A percentile compares a stretch with the other conserved stretches of the same genome.
Evolutionary conservation across 2,329 filamentous ascomycete species (phyloP).

Genomic region (Aspergillus pseudoterreus): DNA sequence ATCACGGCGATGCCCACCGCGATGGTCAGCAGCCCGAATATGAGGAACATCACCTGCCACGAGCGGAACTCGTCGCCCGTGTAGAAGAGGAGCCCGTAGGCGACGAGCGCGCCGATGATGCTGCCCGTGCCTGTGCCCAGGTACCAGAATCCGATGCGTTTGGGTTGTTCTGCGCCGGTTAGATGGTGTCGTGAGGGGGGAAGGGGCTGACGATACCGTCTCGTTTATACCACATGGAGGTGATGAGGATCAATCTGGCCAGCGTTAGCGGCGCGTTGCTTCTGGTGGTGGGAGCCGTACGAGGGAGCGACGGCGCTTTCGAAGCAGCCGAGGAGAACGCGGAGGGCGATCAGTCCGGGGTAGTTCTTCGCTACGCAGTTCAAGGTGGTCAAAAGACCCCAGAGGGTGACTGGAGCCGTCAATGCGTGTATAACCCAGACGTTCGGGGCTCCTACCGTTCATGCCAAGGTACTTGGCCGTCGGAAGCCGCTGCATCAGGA

Average conservation of each 20-base stretch:
- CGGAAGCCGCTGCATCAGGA: slow-evolving; percentile 52
- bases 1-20: slow-evolving; percentile 35
- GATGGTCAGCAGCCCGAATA: slow-evolving; percentile 44
- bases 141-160: slow-evolving; percentile 60
- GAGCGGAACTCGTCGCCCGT: slow-evolving; percentile 35
- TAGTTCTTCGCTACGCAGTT: slow-evolving; percentile 52
- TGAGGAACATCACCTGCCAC: slow-evolving; percentile 51
- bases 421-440: slow-evolving; percentile 11
- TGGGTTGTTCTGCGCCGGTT: slow-evolving; percentile 50
- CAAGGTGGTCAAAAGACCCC: slow-evolving; percentile 47
- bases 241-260: slow-evolving; percentile 49
- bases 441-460: slow-evolving; percentile 31
- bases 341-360: slow-evolving; percentile 46
- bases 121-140: slow-evolving; percentile 53
- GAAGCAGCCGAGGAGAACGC: slow-evolving; percentile 52
- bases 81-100: slow-evolving; percentile 54
- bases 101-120: slow-evolving; percentile 53
- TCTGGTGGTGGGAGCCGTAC: slow-evolving; percentile 8
- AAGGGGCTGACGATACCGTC: slow-evolving; percentile 14
- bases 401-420: slow-evolving; percentile 26
- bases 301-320: slow-evolving; percentile 54
- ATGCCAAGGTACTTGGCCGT: slow-evolving; percentile 52
- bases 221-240: slow-evolving; percentile 53
- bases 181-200: not conserved
- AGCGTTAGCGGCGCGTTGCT: not conserved